phyloP scores from a whole-genome alignment of 2,329 filamentous ascomycete species.

The Ilyonectria sp. region DNA sequence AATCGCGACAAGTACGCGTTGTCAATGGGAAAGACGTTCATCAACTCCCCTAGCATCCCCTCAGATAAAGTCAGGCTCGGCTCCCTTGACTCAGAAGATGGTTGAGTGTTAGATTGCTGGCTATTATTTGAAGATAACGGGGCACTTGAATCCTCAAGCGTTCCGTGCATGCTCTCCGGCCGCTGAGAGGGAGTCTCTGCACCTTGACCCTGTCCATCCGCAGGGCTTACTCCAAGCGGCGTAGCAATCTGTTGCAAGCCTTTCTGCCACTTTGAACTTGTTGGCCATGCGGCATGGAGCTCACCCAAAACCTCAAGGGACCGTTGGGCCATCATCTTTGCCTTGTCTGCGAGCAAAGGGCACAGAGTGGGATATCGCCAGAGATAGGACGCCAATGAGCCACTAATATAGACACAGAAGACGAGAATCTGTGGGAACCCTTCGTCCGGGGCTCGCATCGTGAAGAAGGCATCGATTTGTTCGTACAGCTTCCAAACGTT shows the following conservation, averaged over 20 bases:
- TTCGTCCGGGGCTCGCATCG: constrained; percentile 48
- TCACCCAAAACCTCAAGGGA: constrained; percentile 44
- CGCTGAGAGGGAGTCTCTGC: neutral
- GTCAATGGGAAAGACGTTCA: constrained; percentile 15
- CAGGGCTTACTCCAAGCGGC: constrained; percentile 28
- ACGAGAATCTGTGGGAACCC: constrained; percentile 56
- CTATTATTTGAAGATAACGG: neutral
- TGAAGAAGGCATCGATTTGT: constrained; percentile 53
- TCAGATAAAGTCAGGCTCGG: constrained; percentile 8
- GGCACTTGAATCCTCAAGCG: too few relatives aligned
- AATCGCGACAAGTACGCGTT: constrained; percentile 14
- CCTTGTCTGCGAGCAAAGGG: constrained; percentile 41
- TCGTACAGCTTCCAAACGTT: constrained; percentile 55
- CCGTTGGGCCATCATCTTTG: constrained; percentile 46
- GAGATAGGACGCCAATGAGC: constrained; percentile 53
- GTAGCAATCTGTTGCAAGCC: constrained; percentile 41
- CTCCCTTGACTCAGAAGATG: neutral
- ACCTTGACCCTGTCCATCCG: neutral
- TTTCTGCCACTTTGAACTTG: constrained; percentile 40
- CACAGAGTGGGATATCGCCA: constrained; percentile 50
- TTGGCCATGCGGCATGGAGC: constrained; percentile 48
- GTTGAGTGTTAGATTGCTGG: neutral
- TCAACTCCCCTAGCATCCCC: constrained; percentile 27
- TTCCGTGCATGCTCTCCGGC: neutral
- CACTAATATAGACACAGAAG: constrained; percentile 59